These are phyloP conservation scores for Zygosaccharomyces pseudorouxii DNA, from an alignment of 805 yeast species.

Conservation along the genomic window DNA sequence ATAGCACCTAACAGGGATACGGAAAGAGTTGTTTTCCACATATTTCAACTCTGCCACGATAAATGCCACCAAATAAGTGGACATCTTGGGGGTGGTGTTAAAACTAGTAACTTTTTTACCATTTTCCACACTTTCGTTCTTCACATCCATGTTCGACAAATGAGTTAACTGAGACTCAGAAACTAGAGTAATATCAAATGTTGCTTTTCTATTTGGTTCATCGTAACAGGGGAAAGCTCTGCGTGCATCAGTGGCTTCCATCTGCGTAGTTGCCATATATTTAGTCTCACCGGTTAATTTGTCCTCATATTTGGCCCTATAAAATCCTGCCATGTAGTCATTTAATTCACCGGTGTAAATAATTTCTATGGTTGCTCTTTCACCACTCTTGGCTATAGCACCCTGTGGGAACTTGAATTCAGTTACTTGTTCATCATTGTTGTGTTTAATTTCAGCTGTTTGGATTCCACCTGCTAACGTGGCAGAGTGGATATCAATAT, in stretches of 20 bases:
- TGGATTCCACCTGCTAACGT: conserved; percentile 37
- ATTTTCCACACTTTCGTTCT: conserved; percentile 41
- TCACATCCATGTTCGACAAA: conserved; percentile 66
- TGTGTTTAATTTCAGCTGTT: conserved; percentile 40
- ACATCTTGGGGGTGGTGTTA: conserved; percentile 76
- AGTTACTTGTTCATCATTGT: conserved; percentile 58
- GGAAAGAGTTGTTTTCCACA: conserved; percentile 60
- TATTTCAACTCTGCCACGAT: conserved; percentile 75
- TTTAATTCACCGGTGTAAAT: conserved; percentile 60
- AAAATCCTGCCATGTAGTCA: conserved; percentile 80
- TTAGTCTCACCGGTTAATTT: conserved; percentile 57
- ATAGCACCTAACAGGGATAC: conserved; percentile 74
- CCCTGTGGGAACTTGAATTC: conserved; percentile 51
- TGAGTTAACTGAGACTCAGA: conserved; percentile 53
- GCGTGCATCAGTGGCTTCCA: conserved; percentile 84
- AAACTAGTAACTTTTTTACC: conserved; percentile 54
- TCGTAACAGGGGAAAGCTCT: conserved; percentile 85
- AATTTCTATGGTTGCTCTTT: conserved; percentile 44
- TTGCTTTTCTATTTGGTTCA: conserved; percentile 71
- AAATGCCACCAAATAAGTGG: conserved; percentile 81
- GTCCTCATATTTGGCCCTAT: conserved; percentile 58
- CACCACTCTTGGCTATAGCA: conserved; percentile 34
- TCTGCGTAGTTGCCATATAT: conserved; percentile 77
- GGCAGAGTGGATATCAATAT: conserved; percentile 56
- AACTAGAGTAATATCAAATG: conserved; percentile 59